These are phyloP conservation scores for Candida smagusa DNA, from an alignment of 1,139 yeast species.

Conservation along the genomic window DNA sequence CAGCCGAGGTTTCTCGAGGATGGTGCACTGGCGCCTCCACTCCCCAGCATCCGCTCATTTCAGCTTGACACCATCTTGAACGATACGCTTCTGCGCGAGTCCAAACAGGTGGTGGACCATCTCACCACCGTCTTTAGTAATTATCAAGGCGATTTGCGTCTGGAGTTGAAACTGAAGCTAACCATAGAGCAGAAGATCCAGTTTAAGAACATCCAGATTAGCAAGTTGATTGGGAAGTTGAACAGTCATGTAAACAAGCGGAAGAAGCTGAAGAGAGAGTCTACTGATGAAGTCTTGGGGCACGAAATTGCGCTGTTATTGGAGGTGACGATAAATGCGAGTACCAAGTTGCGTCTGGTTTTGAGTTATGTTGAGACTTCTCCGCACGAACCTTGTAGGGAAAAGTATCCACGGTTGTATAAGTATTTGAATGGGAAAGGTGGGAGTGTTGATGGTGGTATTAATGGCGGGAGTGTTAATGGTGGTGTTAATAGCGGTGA, in stretches of 20 bases:
- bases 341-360: slow-evolving; percentile 5
- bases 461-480: background rate
- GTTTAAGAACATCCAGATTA: slow-evolving; percentile 32
- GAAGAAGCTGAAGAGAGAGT: background rate
- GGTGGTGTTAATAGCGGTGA: background rate
- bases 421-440: slow-evolving; percentile 14
- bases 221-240: slow-evolving; percentile 24
- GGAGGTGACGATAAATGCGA: slow-evolving; percentile 7
- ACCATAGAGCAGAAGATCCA: slow-evolving; percentile 38
- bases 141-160: slow-evolving; percentile 41
- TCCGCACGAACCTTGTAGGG: slow-evolving; percentile 1
- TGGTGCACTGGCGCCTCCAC: slow-evolving; percentile 6
- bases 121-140: slow-evolving; percentile 31
- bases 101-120: slow-evolving; percentile 32
- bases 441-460: background rate
- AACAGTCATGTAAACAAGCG: slow-evolving; percentile 18
- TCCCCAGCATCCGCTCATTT: slow-evolving; percentile 41
- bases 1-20: slow-evolving; percentile 13
- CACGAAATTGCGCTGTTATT: slow-evolving; percentile 14
- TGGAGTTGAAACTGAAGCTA: slow-evolving; percentile 32
- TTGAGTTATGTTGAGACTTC: slow-evolving; percentile 3
- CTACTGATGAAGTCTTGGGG: slow-evolving; percentile 7
- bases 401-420: slow-evolving; percentile 20
- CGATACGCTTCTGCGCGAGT: slow-evolving; percentile 28
- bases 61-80: slow-evolving; percentile 34